Evolutionary conservation across 2,329 filamentous ascomycete species (phyloP).

Genomic region (Fusarium armeniacum): DNA sequence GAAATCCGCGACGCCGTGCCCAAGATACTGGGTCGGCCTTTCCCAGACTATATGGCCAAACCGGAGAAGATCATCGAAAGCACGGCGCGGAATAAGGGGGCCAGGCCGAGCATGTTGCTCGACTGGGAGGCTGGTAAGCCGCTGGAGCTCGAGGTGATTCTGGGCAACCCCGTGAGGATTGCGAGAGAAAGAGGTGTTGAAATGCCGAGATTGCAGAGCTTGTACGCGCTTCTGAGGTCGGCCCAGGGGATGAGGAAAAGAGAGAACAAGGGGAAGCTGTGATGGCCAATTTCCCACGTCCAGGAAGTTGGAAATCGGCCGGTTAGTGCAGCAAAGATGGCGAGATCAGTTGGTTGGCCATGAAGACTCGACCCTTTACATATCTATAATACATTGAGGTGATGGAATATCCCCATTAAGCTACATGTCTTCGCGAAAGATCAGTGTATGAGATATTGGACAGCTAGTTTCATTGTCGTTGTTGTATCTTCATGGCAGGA

Average conservation of each 20-base stretch:
- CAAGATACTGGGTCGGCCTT: conserved; percentile 70
- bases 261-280: conserved; percentile 54
- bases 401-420: background rate
- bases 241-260: conserved; percentile 66
- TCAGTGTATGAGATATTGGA: background rate
- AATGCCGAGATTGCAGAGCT: conserved; percentile 74
- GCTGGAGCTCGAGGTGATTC: conserved; percentile 79
- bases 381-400: background rate
- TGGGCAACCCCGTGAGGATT: conserved; percentile 78
- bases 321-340: background rate
- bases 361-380: background rate
- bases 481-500: background rate
- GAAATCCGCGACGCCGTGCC: conserved; percentile 77
- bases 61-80: conserved; percentile 74
- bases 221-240: conserved; percentile 76
- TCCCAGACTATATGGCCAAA: conserved; percentile 70
- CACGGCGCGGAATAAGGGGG: conserved; percentile 74
- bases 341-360: background rate
- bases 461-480: background rate
- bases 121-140: conserved; percentile 77
- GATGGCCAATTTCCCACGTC: background rate
- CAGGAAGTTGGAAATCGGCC: background rate
- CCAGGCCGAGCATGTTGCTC: conserved; percentile 75
- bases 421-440: background rate
- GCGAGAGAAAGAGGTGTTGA: conserved; percentile 73